Conservation (phyloP, 2,329 filamentous ascomycete species). For the Ampelomyces quisqualis region DNA sequence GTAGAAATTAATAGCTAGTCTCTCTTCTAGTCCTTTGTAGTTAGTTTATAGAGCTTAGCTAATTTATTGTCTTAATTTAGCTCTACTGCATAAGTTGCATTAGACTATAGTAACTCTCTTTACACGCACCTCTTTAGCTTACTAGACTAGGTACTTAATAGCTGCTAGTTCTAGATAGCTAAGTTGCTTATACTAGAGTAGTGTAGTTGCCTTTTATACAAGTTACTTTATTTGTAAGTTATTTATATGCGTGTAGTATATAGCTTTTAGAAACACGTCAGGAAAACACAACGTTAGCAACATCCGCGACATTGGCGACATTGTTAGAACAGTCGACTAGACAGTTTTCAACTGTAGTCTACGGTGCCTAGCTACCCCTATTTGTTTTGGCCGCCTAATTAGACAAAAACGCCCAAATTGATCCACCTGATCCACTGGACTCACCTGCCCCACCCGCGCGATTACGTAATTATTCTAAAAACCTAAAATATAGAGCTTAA, state of each 20-base stretch:
- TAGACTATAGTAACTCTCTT: neutral
- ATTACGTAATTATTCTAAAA: too few species aligned
- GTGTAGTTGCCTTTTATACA: neutral
- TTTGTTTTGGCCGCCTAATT: too few species aligned
- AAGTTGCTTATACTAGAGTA: conserved; percentile 3
- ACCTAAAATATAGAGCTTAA: too few species aligned
- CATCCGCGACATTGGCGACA: too few species aligned
- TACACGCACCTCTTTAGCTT: conserved; percentile 1
- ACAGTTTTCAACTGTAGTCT: too few species aligned
- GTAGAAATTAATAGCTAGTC: neutral
- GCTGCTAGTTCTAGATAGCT: neutral
- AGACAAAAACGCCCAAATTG: too few species aligned
- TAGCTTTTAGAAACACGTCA: neutral
- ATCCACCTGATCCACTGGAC: too few species aligned
- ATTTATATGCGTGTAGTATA: neutral
- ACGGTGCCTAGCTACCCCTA: too few species aligned
- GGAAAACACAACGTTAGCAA: too few species aligned
- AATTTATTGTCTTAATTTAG: conserved; percentile 1
- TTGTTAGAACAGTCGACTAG: too few species aligned
- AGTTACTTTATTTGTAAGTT: neutral
- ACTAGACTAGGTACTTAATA: conserved; percentile 2
- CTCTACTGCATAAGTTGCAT: neutral
- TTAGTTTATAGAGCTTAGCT: neutral
- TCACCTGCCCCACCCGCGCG: too few species aligned
- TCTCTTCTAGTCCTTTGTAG: conserved; percentile 1